Conservation (phyloP, 768 basidiomycete species). For the Nidularia pulvinata region DNA sequence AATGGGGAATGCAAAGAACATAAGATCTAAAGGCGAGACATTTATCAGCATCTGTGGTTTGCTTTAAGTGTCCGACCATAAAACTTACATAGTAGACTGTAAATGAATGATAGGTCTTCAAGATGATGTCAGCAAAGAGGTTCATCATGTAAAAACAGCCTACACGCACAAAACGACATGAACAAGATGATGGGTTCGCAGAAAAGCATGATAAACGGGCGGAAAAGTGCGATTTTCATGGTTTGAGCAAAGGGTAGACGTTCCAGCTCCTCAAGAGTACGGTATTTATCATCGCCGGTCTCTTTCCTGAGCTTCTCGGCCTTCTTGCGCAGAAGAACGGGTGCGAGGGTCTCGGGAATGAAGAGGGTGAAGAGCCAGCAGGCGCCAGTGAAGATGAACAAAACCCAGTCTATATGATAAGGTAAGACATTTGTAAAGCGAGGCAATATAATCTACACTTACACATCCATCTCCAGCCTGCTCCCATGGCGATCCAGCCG, state of each 20-base stretch:
- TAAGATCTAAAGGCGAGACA: conserved; percentile 13
- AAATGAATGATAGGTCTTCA: conserved; percentile 33
- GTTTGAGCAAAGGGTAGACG: conserved; percentile 24
- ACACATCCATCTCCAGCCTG: conserved; percentile 44
- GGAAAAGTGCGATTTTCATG: conserved; percentile 30
- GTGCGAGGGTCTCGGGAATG: conserved; percentile 51
- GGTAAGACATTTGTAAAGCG: not conserved
- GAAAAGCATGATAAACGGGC: conserved; percentile 40
- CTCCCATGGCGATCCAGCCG: conserved; percentile 39
- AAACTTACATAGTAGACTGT: conserved; percentile 32
- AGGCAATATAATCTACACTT: not conserved
- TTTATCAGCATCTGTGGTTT: too few relatives aligned
- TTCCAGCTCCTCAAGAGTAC: conserved; percentile 37
- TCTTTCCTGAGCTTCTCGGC: conserved; percentile 37
- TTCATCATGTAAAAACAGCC: not conserved
- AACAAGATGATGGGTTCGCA: conserved; percentile 43
- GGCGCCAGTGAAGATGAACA: conserved; percentile 37
- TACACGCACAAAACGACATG: conserved; percentile 31
- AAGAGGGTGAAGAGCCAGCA: conserved; percentile 34
- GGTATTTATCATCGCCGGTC: conserved; percentile 29
- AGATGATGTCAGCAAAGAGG: not conserved
- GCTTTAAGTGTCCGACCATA: not conserved
- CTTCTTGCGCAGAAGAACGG: conserved; percentile 39
- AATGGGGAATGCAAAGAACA: conserved; percentile 45
- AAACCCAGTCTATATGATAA: conserved; percentile 29